Conservation (phyloP, 2,329 filamentous ascomycete species). For the Neonectria ditissima region DNA sequence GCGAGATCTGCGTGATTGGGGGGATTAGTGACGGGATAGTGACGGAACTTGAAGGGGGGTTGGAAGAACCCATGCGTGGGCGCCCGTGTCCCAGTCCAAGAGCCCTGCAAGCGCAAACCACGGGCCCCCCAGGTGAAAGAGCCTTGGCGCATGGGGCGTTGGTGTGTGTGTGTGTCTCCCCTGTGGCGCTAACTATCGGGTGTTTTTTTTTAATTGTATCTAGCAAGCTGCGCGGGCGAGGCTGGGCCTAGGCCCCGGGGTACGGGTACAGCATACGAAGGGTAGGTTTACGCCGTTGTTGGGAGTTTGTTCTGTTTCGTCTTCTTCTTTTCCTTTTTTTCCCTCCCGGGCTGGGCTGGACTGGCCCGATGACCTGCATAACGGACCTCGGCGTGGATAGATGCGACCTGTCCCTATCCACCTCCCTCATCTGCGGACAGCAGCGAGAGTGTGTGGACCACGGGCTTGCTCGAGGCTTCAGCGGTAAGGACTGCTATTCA, state of each 20-base stretch:
- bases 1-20: slow-evolving; percentile 33
- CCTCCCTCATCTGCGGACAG: neutral
- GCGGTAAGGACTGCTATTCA: neutral
- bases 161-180: slow-evolving; percentile 16
- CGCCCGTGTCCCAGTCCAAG: neutral
- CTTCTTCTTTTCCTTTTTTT: slow-evolving; percentile 4
- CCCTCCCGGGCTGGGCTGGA: neutral
- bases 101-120: slow-evolving; percentile 16
- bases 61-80: slow-evolving; percentile 5
- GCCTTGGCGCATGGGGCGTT: slow-evolving; percentile 40
- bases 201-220: slow-evolving; percentile 10
- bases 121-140: slow-evolving; percentile 27
- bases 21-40: slow-evolving; percentile 15
- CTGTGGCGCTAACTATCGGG: slow-evolving; percentile 27
- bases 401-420: neutral
- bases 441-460: neutral
- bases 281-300: neutral
- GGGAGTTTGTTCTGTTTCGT: neutral
- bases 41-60: slow-evolving; percentile 23
- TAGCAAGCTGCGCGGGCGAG: neutral
- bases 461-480: neutral
- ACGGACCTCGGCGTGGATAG: neutral
- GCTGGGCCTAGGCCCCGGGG: neutral
- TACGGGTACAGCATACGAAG: neutral
- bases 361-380: neutral